Base-by-base conservation (phyloP, 345 rosid species). In the Lagerstroemia speciosa region DNA sequence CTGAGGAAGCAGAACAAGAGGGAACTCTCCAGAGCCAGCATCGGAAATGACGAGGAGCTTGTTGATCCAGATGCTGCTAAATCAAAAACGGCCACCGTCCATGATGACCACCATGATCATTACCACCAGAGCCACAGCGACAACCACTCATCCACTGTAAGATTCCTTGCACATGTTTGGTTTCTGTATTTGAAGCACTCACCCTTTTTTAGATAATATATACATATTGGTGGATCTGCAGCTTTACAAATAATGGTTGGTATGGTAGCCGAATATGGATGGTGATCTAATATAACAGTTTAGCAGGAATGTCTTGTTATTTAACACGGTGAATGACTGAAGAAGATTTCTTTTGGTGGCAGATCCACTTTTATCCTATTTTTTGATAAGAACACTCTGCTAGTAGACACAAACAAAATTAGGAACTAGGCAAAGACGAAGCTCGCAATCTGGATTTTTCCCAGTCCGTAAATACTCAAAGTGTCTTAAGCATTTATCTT, bases 1-100 rank as follows among this genome's bases (percentile, higher is more conserved):
- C 91, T 81, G 83, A 88, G 99, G 85, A 94, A 91, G 82, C 96
- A 84, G 67, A 91, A 91, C 85, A 94, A 91, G 83, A 89, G 86
- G 78, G 94, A 93, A 60, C 74, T 73, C 48, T 93, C 99, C 48
- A 78, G 99, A 75, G 96, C 92, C 33, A 91, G 99, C 81, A 85
- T 91, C 69, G 97, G 98, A 22, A 93, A 91, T 27, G 97, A 93
- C 65, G 96, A 93, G 40, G 98, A 91, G 64, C 78, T 91, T 62
- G 75, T 85, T 32, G 79, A 88, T 63, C 87, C 97, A 34, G 86
- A 85, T n/a, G 83, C 85, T 48, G 67, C 83, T 6, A 73, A 78
- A 41, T 80, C 75, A 0, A 69, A 68, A 12, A 70, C 50, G 8
- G 26, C 62, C 38, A 41, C 65, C 0, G 38, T 74, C 58, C 61